phyloP scores from a whole-genome alignment of 2,329 filamentous ascomycete species.

The Colletotrichum acutatum region DNA sequence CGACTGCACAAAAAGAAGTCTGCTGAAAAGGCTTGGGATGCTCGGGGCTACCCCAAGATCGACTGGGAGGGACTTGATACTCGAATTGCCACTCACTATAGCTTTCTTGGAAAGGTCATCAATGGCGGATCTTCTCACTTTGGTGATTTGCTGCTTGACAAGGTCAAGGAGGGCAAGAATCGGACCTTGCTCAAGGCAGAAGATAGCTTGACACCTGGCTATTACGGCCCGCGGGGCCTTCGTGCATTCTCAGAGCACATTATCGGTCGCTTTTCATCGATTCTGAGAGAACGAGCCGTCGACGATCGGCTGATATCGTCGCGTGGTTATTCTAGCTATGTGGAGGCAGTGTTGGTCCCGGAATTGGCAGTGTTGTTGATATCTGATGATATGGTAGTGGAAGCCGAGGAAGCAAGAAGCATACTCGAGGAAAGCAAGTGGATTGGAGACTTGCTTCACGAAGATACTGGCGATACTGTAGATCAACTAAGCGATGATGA shows the following conservation, averaged over 20 bases:
- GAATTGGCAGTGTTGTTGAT: constrained; percentile 70
- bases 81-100: constrained; percentile 68
- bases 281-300: constrained; percentile 70
- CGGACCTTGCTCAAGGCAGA: constrained; percentile 69
- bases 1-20: constrained; percentile 67
- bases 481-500: constrained; percentile 31
- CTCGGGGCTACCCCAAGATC: constrained; percentile 75
- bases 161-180: constrained; percentile 67
- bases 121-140: constrained; percentile 71
- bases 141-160: constrained; percentile 64
- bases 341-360: constrained; percentile 81
- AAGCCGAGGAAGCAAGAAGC: constrained; percentile 54
- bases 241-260: constrained; percentile 78
- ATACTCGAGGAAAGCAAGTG: constrained; percentile 75
- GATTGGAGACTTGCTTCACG: constrained; percentile 75
- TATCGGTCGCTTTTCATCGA: constrained; percentile 66
- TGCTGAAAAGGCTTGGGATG: constrained; percentile 59
- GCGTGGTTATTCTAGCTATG: constrained; percentile 74
- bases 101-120: constrained; percentile 68
- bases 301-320: constrained; percentile 74
- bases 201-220: constrained; percentile 75
- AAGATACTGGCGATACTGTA: constrained; percentile 60
- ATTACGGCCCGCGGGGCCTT: constrained; percentile 83
- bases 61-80: constrained; percentile 72
- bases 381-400: constrained; percentile 65